Evolutionary conservation across 2,329 filamentous ascomycete species (phyloP).

Genomic region (Aotearoamyces nothofagi): DNA sequence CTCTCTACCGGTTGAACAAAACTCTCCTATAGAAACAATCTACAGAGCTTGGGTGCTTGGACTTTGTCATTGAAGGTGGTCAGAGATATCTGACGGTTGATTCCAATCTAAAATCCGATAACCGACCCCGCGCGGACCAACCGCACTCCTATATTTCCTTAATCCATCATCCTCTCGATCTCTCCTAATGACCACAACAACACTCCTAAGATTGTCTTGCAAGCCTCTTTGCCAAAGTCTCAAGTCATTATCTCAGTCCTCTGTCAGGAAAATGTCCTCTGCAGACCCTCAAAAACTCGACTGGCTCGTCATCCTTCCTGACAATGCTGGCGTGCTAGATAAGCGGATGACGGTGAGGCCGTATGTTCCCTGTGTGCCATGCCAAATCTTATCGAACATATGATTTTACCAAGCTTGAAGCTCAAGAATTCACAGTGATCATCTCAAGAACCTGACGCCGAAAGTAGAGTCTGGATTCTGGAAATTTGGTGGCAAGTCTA

Average conservation of each 20-base stretch:
- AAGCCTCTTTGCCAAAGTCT: neutral
- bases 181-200: too few species aligned
- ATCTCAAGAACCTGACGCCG: constrained; percentile 30
- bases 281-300: constrained; percentile 30
- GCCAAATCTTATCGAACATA: neutral
- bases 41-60: too few species aligned
- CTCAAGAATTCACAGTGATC: constrained; percentile 7
- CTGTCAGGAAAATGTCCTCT: constrained; percentile 1
- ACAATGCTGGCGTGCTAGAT: constrained; percentile 41
- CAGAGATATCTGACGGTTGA: too few species aligned
- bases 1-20: too few species aligned
- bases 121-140: too few species aligned
- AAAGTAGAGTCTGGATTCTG: constrained; percentile 36
- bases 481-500: constrained; percentile 47
- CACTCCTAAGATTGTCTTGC: too few species aligned
- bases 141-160: too few species aligned
- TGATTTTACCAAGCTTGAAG: neutral
- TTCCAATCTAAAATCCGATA: too few species aligned
- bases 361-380: constrained; percentile 24
- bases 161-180: too few species aligned
- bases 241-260: neutral
- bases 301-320: constrained; percentile 55
- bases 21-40: too few species aligned
- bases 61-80: too few species aligned
- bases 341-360: constrained; percentile 46